Base-by-base conservation (phyloP, 768 basidiomycete genomes). In the Suillus brevipes region DNA sequence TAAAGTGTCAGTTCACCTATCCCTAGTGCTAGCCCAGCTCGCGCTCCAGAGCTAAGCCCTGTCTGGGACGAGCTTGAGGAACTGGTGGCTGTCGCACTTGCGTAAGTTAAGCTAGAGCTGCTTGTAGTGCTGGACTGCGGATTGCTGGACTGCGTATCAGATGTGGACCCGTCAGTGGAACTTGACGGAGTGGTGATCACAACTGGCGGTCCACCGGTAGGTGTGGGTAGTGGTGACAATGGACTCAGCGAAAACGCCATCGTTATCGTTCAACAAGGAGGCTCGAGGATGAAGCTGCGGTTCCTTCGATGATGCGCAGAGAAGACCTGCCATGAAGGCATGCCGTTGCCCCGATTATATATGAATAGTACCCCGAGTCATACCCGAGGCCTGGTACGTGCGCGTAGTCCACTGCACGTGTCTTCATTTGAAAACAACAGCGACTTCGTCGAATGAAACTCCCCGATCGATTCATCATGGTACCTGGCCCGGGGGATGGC, bases 11-110 rank as follows among this genome's bases (percentile, higher is more conserved):
- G 67, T 74, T 64, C 59, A 75, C 75, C 31, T 28, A 69, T 64
- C 3, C 70, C 73, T n/a, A 77, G 59, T 7, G 71, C 68, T 13
- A 77, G 69, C 3, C 74, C 75, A 47, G 72, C 71, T 12, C 72
- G 63, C 12, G 68, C 69, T 40, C 70, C 70, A 36, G 60, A 2
- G 43, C 68, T 69, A 37, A 67, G 64, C 10, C 47, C 36, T 16
- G 37, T 65, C 55, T 34, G 20, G 42, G 38, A 56, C 18, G 56
- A 60, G 42, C 61, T 65, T 28, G 55, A 31, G n/a, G 65, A 47
- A 37, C 34, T 28, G 28, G 13, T 42, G n/a, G 45, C 62, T 38
- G 65, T 55, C 18, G 57, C 37, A 16, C 5, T 60, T 37, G 31
- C 4, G 28, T 23, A 38, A 42, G 10, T 42, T 60, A 34, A 66